phyloP scores from a whole-genome alignment of 1,284 basidiomycete species.

The Prillingera fragicola region DNA sequence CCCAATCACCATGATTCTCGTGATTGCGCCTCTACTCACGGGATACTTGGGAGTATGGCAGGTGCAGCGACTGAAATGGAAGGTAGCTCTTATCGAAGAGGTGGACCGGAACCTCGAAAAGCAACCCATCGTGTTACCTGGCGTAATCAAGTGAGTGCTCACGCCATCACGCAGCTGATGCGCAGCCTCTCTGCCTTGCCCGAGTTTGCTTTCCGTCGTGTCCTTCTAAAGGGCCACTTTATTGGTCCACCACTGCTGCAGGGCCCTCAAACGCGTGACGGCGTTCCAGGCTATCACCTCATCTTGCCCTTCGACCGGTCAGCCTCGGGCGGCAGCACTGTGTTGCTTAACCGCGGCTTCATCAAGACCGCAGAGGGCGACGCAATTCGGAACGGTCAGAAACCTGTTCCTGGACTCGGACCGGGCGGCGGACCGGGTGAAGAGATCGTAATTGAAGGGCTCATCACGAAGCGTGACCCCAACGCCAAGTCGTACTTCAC shows the following conservation, averaged over 20 bases:
- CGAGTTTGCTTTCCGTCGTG: conserved; percentile 81
- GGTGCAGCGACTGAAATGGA: conserved; percentile 84
- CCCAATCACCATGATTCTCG: conserved; percentile 72
- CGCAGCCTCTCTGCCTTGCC: conserved; percentile 57
- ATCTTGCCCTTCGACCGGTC: conserved; percentile 18
- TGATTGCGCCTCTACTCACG: conserved; percentile 82
- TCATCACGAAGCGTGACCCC: conserved; percentile 62
- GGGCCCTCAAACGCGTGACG: conserved; percentile 79
- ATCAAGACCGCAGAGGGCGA: conserved; percentile 53
- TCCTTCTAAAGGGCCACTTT: conserved; percentile 70
- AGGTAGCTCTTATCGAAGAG: conserved; percentile 87
- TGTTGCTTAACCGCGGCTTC: conserved; percentile 90
- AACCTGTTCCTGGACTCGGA: conserved; percentile 44
- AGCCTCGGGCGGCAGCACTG: conserved; percentile 36
- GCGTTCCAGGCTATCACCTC: conserved; percentile 55
- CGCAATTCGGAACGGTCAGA: conserved; percentile 49
- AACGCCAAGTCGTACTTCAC: conserved; percentile 60
- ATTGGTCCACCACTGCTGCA: conserved; percentile 73
- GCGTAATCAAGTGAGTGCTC: conserved; percentile 72
- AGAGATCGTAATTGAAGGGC: conserved; percentile 52
- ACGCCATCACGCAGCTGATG: neutral
- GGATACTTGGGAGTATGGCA: conserved; percentile 95
- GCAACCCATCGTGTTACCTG: conserved; percentile 72
- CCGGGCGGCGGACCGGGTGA: conserved; percentile 21
- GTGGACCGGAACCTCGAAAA: conserved; percentile 83